phyloP scores from a whole-genome alignment of 768 basidiomycete genomes.

The Nevesoporus exiguus region DNA sequence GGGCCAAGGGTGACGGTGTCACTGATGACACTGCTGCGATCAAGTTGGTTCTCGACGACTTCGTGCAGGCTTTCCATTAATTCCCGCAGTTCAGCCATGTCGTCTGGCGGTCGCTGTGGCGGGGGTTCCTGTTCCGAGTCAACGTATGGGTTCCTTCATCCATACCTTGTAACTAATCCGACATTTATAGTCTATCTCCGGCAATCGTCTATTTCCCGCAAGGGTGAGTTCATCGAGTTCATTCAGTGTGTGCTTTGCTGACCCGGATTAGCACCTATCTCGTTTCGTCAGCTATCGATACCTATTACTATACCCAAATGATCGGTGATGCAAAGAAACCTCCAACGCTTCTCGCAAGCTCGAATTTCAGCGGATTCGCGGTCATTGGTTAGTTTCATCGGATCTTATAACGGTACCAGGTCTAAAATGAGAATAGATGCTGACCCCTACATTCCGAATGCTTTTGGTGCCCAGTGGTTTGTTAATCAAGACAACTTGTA shows the following conservation, averaged over 20 bases:
- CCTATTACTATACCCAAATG: conserved; percentile 74
- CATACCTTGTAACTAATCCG: background rate
- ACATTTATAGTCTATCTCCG: conserved; percentile 39
- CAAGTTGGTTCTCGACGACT: conserved; percentile 40
- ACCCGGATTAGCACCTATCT: conserved; percentile 52
- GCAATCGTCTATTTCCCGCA: conserved; percentile 73
- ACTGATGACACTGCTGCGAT: conserved; percentile 76
- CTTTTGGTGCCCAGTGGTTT: conserved; percentile 32
- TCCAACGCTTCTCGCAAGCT: conserved; percentile 62
- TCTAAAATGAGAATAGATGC: conserved; percentile 45
- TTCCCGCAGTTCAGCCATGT: conserved; percentile 54
- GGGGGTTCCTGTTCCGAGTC: conserved; percentile 46
- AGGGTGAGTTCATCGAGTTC: conserved; percentile 40
- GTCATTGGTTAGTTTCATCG: conserved; percentile 54
- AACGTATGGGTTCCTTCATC: conserved; percentile 32
- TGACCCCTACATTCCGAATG: conserved; percentile 65
- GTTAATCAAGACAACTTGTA: conserved; percentile 26
- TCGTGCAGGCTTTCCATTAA: background rate
- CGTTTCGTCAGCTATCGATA: conserved; percentile 60
- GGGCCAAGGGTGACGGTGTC: conserved; percentile 58
- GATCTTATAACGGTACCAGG: background rate
- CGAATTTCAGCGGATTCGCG: conserved; percentile 62
- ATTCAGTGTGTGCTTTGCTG: background rate
- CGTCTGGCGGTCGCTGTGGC: conserved; percentile 59
- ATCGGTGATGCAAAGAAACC: conserved; percentile 69